phyloP scores from a whole-genome alignment of 164 flowering plant species.

The Stephania japonica region DNA sequence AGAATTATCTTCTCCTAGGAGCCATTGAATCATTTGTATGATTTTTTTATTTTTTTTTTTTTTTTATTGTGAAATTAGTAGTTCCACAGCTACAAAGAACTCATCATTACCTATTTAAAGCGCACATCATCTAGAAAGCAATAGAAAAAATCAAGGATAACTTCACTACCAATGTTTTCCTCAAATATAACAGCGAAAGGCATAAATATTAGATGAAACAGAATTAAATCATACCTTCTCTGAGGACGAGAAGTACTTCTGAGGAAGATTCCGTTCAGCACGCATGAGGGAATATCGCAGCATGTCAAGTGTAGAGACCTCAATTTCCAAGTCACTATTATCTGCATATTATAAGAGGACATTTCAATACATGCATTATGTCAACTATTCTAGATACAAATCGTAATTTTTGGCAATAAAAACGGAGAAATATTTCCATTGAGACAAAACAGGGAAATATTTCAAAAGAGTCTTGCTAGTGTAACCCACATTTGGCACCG shows the following conservation, averaged over 20 bases:
- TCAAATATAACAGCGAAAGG: background rate
- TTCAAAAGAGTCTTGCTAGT: too few species aligned
- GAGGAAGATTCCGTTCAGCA: slow-evolving; percentile 67
- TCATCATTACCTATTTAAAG: background rate
- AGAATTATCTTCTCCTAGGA: too few species aligned
- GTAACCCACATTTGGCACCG: too few species aligned
- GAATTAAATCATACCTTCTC: slow-evolving; percentile 29
- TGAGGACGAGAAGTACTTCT: slow-evolving; percentile 11
- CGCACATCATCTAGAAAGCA: background rate
- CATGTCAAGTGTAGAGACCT: slow-evolving; percentile 48
- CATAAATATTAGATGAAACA: background rate
- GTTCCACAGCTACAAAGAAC: background rate
- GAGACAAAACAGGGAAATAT: too few species aligned
- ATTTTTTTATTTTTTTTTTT: too few species aligned
- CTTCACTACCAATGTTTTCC: background rate
- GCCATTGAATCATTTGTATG: too few species aligned
- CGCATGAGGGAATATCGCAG: slow-evolving; percentile 62
- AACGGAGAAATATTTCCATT: background rate
- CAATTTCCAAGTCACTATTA: slow-evolving; percentile 33
- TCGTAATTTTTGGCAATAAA: background rate
- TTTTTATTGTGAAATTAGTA: too few species aligned
- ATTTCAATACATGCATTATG: background rate
- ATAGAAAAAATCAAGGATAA: background rate
- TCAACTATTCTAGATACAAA: background rate
- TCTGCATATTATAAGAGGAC: slow-evolving; percentile 35